Base-by-base conservation (phyloP, 805 yeast species). In the Teunomyces lycoperdinae region DNA sequence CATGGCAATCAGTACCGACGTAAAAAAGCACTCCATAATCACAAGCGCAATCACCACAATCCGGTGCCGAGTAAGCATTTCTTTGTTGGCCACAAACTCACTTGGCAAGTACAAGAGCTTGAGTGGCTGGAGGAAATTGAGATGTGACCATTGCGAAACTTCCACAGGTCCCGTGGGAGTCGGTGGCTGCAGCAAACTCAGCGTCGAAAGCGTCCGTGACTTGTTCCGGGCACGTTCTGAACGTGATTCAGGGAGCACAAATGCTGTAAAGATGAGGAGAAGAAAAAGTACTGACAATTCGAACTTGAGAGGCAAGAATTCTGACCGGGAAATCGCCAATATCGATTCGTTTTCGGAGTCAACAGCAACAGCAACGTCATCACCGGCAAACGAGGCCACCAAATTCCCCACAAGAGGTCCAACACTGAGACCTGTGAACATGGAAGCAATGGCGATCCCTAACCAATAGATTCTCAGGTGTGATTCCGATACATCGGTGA, bases 401-500 rank as follows among this genome's bases (percentile, higher is more conserved):
- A 32, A 27, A 30, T 83, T 78, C 2, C 88, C 83, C 1, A 77
- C 45, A 33, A 83, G 51, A 0, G 95, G 94, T 1, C 92, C 94
- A 7, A 77, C 9, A 1, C 85, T 84, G 53, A 81, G 57, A 0
- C 90, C 87, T 3, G 76, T 70, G 56, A 79, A 84, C 43, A 85
- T 64, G 13, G 78, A 64, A 9, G 91, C 87, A 60, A 78, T 70
- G 24, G 79, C 67, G 27, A 80, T 66, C 9, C 91, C 88, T 53
- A 87, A 68, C 16, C 77, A 71, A 45, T 78, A 74, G 20, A 81
- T 76, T 51, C 96, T 68, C 47, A 78, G 73, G 30, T 71, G 74
- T 0, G 87, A 77, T 16, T 82, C 84, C 5, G 83, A 83, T 34
- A 88, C 81, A 66, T 89, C 96, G 3, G 89, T 73, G 13, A 87